These are phyloP conservation scores for Wickerhamomyces sydowiorum DNA, from an alignment of 805 yeast genomes.

Conservation along the genomic window DNA sequence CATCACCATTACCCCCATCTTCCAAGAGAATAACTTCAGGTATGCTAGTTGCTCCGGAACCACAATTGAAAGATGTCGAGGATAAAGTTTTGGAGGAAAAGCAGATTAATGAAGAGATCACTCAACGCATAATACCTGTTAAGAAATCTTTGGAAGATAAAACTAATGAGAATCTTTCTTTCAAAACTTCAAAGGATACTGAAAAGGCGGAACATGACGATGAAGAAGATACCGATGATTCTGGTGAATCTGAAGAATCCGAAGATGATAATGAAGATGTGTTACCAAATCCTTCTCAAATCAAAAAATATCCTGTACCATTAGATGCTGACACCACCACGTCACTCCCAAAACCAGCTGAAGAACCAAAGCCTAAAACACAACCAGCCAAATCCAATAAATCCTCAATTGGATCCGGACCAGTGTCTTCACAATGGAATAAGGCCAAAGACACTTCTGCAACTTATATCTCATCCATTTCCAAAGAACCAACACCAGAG, in stretches of 20 bases:
- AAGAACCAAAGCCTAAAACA: not conserved
- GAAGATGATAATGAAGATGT: not conserved
- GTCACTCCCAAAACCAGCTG: not conserved
- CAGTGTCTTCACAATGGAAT: no score
- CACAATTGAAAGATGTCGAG: conserved; percentile 34
- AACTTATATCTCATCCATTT: no score
- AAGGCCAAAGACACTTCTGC: no score
- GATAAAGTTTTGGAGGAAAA: conserved; percentile 32
- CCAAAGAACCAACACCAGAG: not conserved
- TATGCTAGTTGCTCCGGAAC: conserved; percentile 38
- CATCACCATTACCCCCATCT: conserved; percentile 19
- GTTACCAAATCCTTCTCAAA: not conserved
- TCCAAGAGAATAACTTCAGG: conserved; percentile 37
- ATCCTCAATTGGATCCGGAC: no score
- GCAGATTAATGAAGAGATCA: conserved; percentile 23
- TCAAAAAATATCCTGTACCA: not conserved
- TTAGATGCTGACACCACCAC: not conserved
- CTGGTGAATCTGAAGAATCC: not conserved
- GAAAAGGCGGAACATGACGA: not conserved
- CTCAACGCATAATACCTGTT: conserved; percentile 17
- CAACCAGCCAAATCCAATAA: no score
- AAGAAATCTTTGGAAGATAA: conserved; percentile 9
- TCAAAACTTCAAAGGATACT: not conserved
- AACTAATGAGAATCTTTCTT: conserved; percentile 2
- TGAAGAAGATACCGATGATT: not conserved